phyloP scores from a whole-genome alignment of 2,329 filamentous ascomycete genomes.

The Aureobasidium sp. region DNA sequence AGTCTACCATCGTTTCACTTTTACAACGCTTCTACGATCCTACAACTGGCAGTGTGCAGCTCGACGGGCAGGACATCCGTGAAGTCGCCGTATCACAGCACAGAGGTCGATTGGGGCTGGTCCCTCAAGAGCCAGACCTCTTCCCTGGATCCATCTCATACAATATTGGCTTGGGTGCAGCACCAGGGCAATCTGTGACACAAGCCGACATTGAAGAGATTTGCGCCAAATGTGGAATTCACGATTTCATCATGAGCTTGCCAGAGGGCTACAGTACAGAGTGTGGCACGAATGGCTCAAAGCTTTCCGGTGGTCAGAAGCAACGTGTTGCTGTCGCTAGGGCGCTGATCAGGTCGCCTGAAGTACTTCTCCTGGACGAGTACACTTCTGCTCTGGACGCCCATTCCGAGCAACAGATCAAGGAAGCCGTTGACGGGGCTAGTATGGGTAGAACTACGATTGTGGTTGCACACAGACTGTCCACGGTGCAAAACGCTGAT shows the following conservation, averaged over 20 bases:
- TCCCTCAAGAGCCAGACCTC: constrained; percentile 41
- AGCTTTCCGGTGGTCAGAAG: constrained; percentile 40
- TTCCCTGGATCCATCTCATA: constrained; percentile 39
- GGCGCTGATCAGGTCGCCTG: constrained; percentile 40
- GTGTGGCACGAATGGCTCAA: constrained; percentile 36
- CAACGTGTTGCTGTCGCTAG: constrained; percentile 42
- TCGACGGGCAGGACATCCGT: constrained; percentile 38
- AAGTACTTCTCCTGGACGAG: constrained; percentile 42
- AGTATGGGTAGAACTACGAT: constrained; percentile 53
- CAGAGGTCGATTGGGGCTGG: constrained; percentile 36
- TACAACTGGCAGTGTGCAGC: constrained; percentile 31
- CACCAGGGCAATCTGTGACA: constrained; percentile 22
- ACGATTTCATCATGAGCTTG: constrained; percentile 42
- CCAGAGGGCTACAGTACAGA: constrained; percentile 43
- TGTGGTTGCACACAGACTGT: constrained; percentile 69
- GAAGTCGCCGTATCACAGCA: constrained; percentile 31
- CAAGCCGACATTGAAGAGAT: constrained; percentile 29
- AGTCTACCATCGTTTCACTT: constrained; percentile 40
- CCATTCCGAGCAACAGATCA: constrained; percentile 38
- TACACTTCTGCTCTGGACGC: constrained; percentile 42
- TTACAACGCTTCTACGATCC: constrained; percentile 42
- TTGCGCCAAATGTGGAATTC: constrained; percentile 38
- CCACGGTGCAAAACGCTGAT: constrained; percentile 71
- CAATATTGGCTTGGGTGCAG: constrained; percentile 37
- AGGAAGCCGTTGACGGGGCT: constrained; percentile 35